These are phyloP conservation scores for Quercus phellos DNA, from an alignment of 331 rosid genomes.

Conservation along the genomic window DNA sequence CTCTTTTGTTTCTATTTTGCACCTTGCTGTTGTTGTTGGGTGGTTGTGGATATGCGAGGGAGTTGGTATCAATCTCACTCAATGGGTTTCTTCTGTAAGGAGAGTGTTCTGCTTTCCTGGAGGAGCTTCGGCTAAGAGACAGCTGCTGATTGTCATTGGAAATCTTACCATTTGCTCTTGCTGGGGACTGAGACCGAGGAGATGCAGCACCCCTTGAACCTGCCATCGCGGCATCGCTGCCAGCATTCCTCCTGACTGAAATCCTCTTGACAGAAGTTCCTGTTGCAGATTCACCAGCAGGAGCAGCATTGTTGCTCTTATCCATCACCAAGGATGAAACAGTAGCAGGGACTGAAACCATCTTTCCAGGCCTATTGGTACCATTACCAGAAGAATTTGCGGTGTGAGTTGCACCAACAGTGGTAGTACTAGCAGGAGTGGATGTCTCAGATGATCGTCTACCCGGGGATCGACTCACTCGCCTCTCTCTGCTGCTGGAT, in stretches of 20 bases:
- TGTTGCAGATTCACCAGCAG: slow-evolving; percentile 25
- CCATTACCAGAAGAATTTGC: slow-evolving; percentile 14
- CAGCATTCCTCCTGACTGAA: slow-evolving; percentile 64
- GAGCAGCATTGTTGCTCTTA: slow-evolving; percentile 47
- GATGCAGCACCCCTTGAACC: slow-evolving; percentile 60
- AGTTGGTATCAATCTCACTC: slow-evolving; percentile 61
- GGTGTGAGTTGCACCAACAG: not conserved
- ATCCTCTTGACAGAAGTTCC: slow-evolving; percentile 45
- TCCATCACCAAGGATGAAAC: slow-evolving; percentile 60
- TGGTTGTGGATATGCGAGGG: slow-evolving; percentile 40
- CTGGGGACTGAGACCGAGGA: slow-evolving; percentile 71
- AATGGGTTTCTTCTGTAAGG: slow-evolving; percentile 76
- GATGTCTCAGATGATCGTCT: slow-evolving; percentile 50
- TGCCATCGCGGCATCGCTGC: slow-evolving; percentile 24
- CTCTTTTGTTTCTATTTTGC: slow-evolving; percentile 44
- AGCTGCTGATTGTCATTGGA: slow-evolving; percentile 45
- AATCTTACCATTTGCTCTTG: slow-evolving; percentile 42
- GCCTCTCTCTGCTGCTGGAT: slow-evolving; percentile 67
- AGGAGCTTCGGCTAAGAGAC: slow-evolving; percentile 71
- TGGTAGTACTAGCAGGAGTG: not conserved
- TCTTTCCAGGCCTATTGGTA: slow-evolving; percentile 53
- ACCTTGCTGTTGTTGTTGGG: slow-evolving; percentile 28
- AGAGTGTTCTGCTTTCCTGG: slow-evolving; percentile 83
- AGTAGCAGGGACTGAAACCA: slow-evolving; percentile 81
- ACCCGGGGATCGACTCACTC: slow-evolving; percentile 74